Evolutionary conservation across 352 stramenopile species (phyloP), one percentile per base, ranked within the genome.

Genomic region (Blastocystis sp.): DNA sequence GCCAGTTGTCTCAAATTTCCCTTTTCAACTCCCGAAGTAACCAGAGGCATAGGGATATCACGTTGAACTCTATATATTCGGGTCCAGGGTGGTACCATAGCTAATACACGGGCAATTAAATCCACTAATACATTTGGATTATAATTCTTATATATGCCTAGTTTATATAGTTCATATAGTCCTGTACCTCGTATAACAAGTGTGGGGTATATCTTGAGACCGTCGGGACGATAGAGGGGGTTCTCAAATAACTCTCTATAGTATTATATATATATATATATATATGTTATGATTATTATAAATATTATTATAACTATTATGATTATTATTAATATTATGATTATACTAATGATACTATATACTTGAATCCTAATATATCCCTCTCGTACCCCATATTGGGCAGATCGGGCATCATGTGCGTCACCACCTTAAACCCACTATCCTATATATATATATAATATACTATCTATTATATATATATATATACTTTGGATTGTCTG

Each of bases 91-190:
- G 84, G 86, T 10, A 95, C 82, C 41, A 94, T 75, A 7, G 80
- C 80, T n/a, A 94, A 73, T 25, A 94, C 69, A 48, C 78, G 78
- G 16, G 84, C 84, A 56, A 89, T 90, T 18, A 95, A 71, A 65
- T 94, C 86, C 28, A 85, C 78, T 23, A 85, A 69, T 47, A 56
- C 45, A 30, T 85, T 76, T 0, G 79, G 79, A 31, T 76, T 80
- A 58, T 87, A 87, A 66, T 87, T 87, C 42, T 74, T 79, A 77
- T 95, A 95, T 45, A 77, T 55, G 19, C 85, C 85, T 3, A 83
- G 93, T 67, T 92, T 93, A 84, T 85, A 95, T n/a, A 95, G 70
- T 70, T 95, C 84, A 65, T 95, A 95, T 25, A 95, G 73, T 6
- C 86, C 86, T 31, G 84, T 95, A 11, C 84, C 86, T 25, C 86